Conservation (phyloP, 345 rosid species). For the Eutrema japonicum region DNA sequence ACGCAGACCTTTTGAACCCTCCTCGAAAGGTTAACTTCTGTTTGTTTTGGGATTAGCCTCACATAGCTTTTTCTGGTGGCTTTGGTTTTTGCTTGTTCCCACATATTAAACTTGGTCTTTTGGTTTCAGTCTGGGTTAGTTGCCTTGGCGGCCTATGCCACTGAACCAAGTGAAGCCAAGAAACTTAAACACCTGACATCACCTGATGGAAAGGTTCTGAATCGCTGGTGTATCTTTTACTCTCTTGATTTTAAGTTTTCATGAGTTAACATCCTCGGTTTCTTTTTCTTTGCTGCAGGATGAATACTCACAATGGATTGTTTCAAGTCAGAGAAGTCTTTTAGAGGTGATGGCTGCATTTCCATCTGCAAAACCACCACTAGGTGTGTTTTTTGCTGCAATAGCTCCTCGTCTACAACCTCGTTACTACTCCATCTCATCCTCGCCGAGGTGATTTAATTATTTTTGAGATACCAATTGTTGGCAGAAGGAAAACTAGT, state of each 20-base stretch:
- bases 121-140: constrained; percentile 73
- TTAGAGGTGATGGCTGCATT: constrained; percentile 94
- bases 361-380: constrained; percentile 86
- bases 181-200: constrained; percentile 63
- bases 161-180: constrained; percentile 80
- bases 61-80: constrained; percentile 5
- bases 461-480: constrained; percentile 1
- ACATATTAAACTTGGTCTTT: not conserved
- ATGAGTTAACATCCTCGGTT: constrained; percentile 1
- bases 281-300: constrained; percentile 52
- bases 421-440: constrained; percentile 92
- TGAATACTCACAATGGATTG: constrained; percentile 90
- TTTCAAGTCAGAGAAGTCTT: constrained; percentile 86
- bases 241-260: not conserved
- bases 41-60: constrained; percentile 15
- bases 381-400: constrained; percentile 96
- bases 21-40: constrained; percentile 69
- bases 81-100: constrained; percentile 22
- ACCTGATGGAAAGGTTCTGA: constrained; percentile 67
- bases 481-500: constrained; percentile 12
- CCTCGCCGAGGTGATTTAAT: constrained; percentile 75
- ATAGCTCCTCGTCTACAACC: constrained; percentile 90
- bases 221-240: constrained; percentile 8
- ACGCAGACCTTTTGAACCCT: constrained; percentile 80
- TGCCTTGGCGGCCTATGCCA: constrained; percentile 91